phyloP scores from a whole-genome alignment of 805 yeast species.

The Suhomyces pyralidae region DNA sequence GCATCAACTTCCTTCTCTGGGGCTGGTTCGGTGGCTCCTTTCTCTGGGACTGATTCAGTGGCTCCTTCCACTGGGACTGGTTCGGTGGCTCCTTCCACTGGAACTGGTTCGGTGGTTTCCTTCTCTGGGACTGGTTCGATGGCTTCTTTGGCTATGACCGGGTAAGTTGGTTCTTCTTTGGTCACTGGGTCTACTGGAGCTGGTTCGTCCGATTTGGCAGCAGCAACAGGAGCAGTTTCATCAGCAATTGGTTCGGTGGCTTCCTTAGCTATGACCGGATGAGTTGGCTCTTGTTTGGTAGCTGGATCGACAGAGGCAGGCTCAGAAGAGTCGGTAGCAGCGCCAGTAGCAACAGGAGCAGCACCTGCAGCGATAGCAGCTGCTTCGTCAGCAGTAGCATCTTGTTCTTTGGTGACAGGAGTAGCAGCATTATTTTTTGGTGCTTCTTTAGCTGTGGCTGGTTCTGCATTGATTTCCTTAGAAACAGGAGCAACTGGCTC shows the following conservation, averaged over 20 bases:
- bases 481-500: neutral
- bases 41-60: too few relatives aligned
- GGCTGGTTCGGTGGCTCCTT: constrained; percentile 4
- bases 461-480: constrained; percentile 1
- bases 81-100: too few relatives aligned
- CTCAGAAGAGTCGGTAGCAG: neutral
- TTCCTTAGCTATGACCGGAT: constrained; percentile 1
- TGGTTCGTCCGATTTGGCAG: neutral
- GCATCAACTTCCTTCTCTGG: constrained; percentile 13
- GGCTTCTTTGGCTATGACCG: constrained; percentile 2
- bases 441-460: neutral
- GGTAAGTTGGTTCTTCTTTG: constrained; percentile 10
- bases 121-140: constrained; percentile 6
- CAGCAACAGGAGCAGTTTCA: neutral
- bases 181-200: constrained; percentile 5
- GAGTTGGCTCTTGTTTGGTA: constrained; percentile 12
- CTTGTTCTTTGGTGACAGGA: neutral
- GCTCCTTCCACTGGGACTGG: too few relatives aligned
- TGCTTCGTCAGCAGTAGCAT: constrained; percentile 2
- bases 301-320: constrained; percentile 3
- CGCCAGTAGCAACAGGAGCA: constrained; percentile 6
- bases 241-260: constrained; percentile 5
- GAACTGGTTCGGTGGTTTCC: too few relatives aligned
- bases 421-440: too few relatives aligned
- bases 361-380: constrained; percentile 6